A percentile compares a stretch with the other conserved stretches of the same genome.
Conservation (phyloP, 1,284 basidiomycete genomes). For the Ganoderma lingzhi region DNA sequence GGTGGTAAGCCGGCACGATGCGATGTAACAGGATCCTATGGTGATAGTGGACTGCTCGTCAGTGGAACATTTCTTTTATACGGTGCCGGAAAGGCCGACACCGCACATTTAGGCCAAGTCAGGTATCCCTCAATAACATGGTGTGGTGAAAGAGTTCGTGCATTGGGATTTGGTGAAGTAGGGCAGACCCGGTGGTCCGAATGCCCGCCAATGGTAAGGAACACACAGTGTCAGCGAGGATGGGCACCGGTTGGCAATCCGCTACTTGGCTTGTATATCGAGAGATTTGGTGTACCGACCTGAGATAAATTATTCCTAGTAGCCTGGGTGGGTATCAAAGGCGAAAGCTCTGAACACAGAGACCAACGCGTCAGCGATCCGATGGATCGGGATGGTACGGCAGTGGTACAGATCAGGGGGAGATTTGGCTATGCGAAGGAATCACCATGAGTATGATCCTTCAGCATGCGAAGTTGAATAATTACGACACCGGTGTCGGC, state of each 20-base stretch:
- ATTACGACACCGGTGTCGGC: not conserved
- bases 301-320: not conserved
- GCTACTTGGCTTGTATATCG: not conserved
- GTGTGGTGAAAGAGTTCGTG: not conserved
- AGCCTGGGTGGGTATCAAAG: too few relatives aligned
- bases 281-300: not conserved
- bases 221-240: too few relatives aligned
- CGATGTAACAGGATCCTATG: not conserved
- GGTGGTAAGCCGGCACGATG: not conserved
- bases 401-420: not conserved
- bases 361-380: not conserved
- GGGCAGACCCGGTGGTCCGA: too few relatives aligned
- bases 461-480: not conserved
- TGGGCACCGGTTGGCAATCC: not conserved
- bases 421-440: not conserved
- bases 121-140: not conserved
- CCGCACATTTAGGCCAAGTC: not conserved
- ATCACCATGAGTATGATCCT: not conserved
- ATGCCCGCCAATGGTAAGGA: too few relatives aligned
- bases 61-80: not conserved
- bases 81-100: not conserved
- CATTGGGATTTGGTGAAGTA: too few relatives aligned
- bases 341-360: not conserved
- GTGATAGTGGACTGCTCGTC: not conserved
- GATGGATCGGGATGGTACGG: not conserved